Evolutionary conservation across 2,329 filamentous ascomycete species (phyloP), one percentile per base, ranked within the genome.

Genomic region (Dothideomycetes sp.): DNA sequence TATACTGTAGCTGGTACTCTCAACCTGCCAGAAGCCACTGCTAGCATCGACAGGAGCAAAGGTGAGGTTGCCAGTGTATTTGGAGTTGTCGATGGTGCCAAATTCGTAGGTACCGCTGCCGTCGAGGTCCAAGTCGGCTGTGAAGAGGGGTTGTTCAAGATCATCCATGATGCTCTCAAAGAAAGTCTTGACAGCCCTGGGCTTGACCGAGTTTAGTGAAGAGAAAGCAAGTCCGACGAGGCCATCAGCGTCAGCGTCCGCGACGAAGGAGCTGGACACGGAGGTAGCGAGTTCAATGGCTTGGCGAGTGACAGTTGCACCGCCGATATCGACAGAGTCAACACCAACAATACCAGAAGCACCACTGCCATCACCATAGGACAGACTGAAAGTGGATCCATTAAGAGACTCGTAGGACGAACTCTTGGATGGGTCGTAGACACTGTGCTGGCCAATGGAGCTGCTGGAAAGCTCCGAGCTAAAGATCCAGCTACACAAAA

Each of bases 91-190:
- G 52, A 88, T 78, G 50, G 61, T 70, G 45, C 84, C 84, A 52
- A 88, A 88, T 54, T 85, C 78, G 62, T 85, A 88, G 20, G 73
- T 70, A 29, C 82, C 81, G 2, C 68, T 64, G 12, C 67, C 65
- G 44, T 70, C 67, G 48, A 73, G 69, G 53, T 75, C 74, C 31
- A 89, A 67, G 45, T 81, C 72, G 17, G 79, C 81, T 0, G 82
- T 84, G 62, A 88, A 82, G 28, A 88, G 63, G 0, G 81, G 80
- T 58, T 74, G 62, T 18, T 74, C 69, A 17, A 86, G 72, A 13
- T 64, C 59, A n/a, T 59, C 48, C 58, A 74, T 72, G 49, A 82
- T 64, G 56, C 82, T 85, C 53, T 83, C 79, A 56, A 85, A 84
- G 59, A 84, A 86, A 9, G 81, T 85, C 61, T 78, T 79, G 49